Percentiles rank a stretch among this genome's conserved stretches.
phyloP scores from a whole-genome alignment of 345 rosid species.

The Kernera saxatilis region DNA sequence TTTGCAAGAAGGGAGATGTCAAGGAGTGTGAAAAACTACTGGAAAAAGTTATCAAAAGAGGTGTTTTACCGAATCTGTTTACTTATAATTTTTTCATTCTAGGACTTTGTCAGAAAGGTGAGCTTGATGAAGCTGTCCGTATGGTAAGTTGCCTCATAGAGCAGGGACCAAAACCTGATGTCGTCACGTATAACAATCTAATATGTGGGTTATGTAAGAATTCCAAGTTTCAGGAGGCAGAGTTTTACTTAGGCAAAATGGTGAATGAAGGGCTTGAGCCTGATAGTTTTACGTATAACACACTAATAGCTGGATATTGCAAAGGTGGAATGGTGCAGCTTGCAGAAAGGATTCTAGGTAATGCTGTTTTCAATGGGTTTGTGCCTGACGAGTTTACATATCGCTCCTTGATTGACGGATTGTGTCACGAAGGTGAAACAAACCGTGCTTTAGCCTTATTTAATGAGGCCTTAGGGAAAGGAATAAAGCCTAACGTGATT shows the following conservation, averaged over 20 bases:
- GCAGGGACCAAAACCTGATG: conserved; percentile 68
- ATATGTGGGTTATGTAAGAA: conserved; percentile 74
- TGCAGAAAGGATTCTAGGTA: conserved; percentile 61
- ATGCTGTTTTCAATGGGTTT: conserved; percentile 75
- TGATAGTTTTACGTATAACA: conserved; percentile 69
- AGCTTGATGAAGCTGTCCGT: conserved; percentile 48
- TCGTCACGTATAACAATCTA: conserved; percentile 72
- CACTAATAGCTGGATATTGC: conserved; percentile 70
- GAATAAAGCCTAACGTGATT: conserved; percentile 51
- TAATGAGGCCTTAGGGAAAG: conserved; percentile 50
- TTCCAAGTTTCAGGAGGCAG: conserved; percentile 60
- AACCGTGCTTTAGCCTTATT: conserved; percentile 68
- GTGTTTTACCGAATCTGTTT: conserved; percentile 66
- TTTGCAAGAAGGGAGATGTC: conserved; percentile 68
- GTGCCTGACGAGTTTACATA: conserved; percentile 76
- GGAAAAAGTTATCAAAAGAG: conserved; percentile 67
- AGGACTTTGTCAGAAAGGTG: conserved; percentile 74
- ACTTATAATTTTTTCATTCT: conserved; percentile 75
- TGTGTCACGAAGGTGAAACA: conserved; percentile 60
- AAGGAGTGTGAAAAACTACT: conserved; percentile 70
- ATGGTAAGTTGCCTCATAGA: conserved; percentile 49
- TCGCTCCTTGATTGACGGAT: conserved; percentile 64
- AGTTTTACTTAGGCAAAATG: conserved; percentile 67
- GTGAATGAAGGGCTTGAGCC: conserved; percentile 78
- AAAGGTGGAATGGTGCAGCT: conserved; percentile 54